A percentile compares a stretch with the other conserved stretches of the same genome.
Evolutionary conservation across 345 rosid species (phyloP).

Genomic region (Citrus sinensis): DVS_A1.0 CM039169.1:13706501-13707000

Average conservation of each 20-base stretch:
- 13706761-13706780: conserved; percentile 31
- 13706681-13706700: conserved; percentile 5
- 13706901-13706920: conserved; percentile 74
- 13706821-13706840: conserved; percentile 71
- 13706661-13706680: neutral
- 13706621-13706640: too few species aligned
- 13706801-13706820: conserved; percentile 72
- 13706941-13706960: conserved; percentile 67
- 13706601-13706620: too few species aligned
- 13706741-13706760: conserved; percentile 6
- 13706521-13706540: conserved; percentile 64
- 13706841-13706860: conserved; percentile 54
- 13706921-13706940: conserved; percentile 61
- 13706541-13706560: conserved; percentile 61
- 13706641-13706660: neutral
- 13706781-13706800: conserved; percentile 69
- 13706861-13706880: conserved; percentile 53
- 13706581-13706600: too few species aligned
- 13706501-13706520: conserved; percentile 48
- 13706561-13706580: conserved; percentile 60
- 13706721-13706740: conserved; percentile 2
- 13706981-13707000: conserved; percentile 93
- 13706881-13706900: conserved; percentile 77
- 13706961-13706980: conserved; percentile 27
- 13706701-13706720: neutral